These are phyloP conservation scores for Megacollybia marginata DNA, from an alignment of 768 basidiomycete species.

Conservation along the genomic window DNA sequence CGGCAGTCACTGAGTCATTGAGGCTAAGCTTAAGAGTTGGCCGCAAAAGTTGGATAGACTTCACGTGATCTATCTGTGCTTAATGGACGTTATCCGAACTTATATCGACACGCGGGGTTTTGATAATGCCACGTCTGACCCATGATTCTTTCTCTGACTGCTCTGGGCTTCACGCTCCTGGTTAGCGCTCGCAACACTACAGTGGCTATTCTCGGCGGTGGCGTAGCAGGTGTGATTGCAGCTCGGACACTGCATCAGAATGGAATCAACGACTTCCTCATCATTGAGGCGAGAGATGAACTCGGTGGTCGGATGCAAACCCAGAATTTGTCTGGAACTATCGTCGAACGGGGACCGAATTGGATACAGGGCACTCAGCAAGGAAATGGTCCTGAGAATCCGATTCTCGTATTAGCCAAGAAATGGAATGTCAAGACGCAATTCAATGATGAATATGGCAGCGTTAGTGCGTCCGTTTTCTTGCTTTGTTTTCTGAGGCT, in stretches of 20 bases:
- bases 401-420: conserved; percentile 48
- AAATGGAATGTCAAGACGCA: conserved; percentile 44
- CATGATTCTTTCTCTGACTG: no score
- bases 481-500: background rate
- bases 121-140: no score
- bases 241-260: conserved; percentile 49
- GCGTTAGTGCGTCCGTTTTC: conserved; percentile 30
- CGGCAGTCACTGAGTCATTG: no score
- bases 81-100: no score
- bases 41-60: no score
- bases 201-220: conserved; percentile 60
- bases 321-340: conserved; percentile 35
- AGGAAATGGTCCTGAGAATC: conserved; percentile 43
- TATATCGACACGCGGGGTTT: no score
- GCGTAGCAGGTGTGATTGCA: conserved; percentile 58
- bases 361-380: conserved; percentile 46
- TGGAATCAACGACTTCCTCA: conserved; percentile 49
- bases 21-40: no score
- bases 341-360: conserved; percentile 53
- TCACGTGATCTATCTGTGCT: no score
- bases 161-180: no score
- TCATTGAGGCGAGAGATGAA: conserved; percentile 51
- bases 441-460: conserved; percentile 36
- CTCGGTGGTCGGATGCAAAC: conserved; percentile 58
- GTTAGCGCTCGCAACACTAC: conserved; percentile 8